Evolutionary conservation across 805 yeast genomes (phyloP), one percentile per base, ranked within the genome.

Genomic region (Pichia kluyveri): DNA sequence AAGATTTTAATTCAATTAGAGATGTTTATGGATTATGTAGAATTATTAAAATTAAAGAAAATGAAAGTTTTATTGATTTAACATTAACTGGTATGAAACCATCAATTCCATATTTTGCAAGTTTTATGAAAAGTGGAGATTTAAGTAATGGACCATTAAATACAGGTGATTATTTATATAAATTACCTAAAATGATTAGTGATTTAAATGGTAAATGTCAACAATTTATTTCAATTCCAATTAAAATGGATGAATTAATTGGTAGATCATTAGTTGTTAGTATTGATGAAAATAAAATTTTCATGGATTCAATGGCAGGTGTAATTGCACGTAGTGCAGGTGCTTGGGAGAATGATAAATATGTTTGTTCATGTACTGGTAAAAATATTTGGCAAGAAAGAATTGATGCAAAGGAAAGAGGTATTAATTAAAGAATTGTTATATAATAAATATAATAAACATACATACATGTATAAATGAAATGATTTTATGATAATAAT

Each of bases 271-370:
- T 80, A 32, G 72, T 77, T 8, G 72, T 80, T 47, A 73, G 80
- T 7, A 57, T 56, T 10, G 54, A 64, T 27, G 56, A 66, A 30
- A 72, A 68, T 38, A 61, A 68, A 40, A 70, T 74, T 17, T 61
- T 71, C 15, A 48, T 66, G 7, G 71, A 71, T 40, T 70, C 77
- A 2, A 66, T 86, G 10, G 82, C 82, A 44, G 98, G 99, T 31
- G 96, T 91, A 26, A 79, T 93, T 60, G 98, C 98, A 1, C 76
- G 98, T 59, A 84, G 95, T 58, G 98, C 99, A 1, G 99, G 99
- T 15, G 86, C 81, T 27, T 93, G 98, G 97, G 96, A 91, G 61
- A 93, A 93, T 66, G 86, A 84, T 56, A 91, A 91, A 67, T 81
- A 81, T 51, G 95, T 91, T 2, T 91, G 99, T 66, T 82, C 91